phyloP scores from a whole-genome alignment of 169 alveolate genomes.

The Cryptosporidium sp. region DNA sequence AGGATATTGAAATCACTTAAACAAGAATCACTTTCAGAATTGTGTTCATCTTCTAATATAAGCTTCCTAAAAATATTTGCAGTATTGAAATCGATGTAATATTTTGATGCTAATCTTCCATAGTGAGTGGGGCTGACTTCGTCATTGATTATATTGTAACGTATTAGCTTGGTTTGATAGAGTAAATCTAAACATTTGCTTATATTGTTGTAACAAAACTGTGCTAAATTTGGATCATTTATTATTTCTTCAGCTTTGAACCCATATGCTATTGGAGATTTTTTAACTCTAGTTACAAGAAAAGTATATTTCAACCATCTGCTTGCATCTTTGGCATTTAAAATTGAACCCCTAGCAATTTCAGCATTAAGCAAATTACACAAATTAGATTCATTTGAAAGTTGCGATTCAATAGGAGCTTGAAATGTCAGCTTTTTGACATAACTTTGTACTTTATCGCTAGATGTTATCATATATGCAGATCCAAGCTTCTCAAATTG shows the following conservation, averaged over 20 bases:
- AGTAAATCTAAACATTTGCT: conserved; percentile 75
- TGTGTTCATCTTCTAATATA: conserved; percentile 74
- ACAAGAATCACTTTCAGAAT: conserved; percentile 32
- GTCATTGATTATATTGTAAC: conserved; percentile 83
- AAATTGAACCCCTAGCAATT: conserved; percentile 91
- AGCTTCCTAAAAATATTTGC: conserved; percentile 81
- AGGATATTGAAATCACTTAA: conserved; percentile 79
- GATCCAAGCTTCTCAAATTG: conserved; percentile 98
- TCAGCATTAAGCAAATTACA: conserved; percentile 98
- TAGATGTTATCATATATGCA: conserved; percentile 97
- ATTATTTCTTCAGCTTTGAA: conserved; percentile 78
- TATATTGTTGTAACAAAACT: conserved; percentile 79
- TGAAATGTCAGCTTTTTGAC: conserved; percentile 95
- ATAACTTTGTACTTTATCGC: conserved; percentile 94
- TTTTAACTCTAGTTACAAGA: conserved; percentile 83
- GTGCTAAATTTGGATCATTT: conserved; percentile 77
- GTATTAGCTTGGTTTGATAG: conserved; percentile 79
- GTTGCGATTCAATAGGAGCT: conserved; percentile 97
- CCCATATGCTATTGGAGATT: conserved; percentile 86
- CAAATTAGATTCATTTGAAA: conserved; percentile 85
- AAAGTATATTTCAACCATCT: conserved; percentile 98
- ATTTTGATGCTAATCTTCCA: conserved; percentile 92
- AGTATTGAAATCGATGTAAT: conserved; percentile 87
- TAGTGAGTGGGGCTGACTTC: conserved; percentile 86
- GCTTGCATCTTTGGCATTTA: conserved; percentile 95